Base-by-base conservation (phyloP, 2,329 filamentous ascomycete genomes). In the Didymella pinodella region DNA sequence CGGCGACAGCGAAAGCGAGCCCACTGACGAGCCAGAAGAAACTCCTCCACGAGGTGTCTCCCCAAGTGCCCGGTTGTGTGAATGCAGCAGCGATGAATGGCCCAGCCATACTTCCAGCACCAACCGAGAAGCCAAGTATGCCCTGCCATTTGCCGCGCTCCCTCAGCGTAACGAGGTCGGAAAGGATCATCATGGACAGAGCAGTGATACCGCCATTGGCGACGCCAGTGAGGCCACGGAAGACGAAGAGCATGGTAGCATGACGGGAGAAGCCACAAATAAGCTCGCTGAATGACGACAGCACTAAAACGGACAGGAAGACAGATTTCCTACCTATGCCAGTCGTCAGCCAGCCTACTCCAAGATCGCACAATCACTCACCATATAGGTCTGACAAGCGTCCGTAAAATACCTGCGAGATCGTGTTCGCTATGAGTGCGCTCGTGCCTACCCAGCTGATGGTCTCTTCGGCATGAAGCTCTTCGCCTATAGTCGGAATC, bases 91-190 rank as follows among this genome's bases (percentile, higher is more conserved):
- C 68, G 44, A 68, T 57, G 47, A 71, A 72, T 16, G 70, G 70
- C 1, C 69, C 71, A 20, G 64, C 48, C 43, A 66, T 67, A 32
- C 65, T 71, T 6, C 69, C 71, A 1, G 68, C 45, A 4, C 68
- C 70, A n/a, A 74, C 61, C 22, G 55, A 65, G 7, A 57, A 51
- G n/a, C 69, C 68, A 7, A 74, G 62, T 26, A 74, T 67, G 26
- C 77, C 78, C 57, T 78, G 72, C 44, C 77, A 72, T 34, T 77
- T 76, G 0, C 76, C 77, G 10, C 76, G 69, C 14, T 78, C 64
- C 54, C 74, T 66, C 18, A 79, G 53, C 1, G 73, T 77, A 0
- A 75, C 32, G 7, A 36, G 3, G 32, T 36, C 32, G 32, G 32
- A 36, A 8, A 36, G 5, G 32, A 36, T 36, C 32, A 36, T 36